Percentiles rank a stretch among this genome's conserved stretches.
phyloP scores from a whole-genome alignment of 2,329 filamentous ascomycete species.

The Biscogniauxia marginata region DNA sequence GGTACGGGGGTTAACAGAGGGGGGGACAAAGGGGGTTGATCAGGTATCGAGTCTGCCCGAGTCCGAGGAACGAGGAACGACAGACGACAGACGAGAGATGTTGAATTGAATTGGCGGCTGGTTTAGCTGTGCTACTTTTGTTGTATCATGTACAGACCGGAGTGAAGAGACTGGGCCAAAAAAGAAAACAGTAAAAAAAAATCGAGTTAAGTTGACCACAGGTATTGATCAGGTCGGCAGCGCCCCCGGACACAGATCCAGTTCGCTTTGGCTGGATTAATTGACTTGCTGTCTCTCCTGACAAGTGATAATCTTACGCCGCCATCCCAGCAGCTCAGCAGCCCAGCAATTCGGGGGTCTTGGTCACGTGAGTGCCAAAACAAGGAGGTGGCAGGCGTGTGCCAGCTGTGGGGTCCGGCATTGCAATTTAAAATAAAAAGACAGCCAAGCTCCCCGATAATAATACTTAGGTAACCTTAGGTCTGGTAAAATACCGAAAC shows the following conservation, averaged over 20 bases:
- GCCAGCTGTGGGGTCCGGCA: not conserved
- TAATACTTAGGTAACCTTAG: no score
- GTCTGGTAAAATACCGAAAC: no score
- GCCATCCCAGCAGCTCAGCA: no score
- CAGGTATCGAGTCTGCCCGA: slow-evolving; percentile 7
- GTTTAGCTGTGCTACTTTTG: not conserved
- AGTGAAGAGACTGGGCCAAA: not conserved
- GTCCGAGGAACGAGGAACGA: slow-evolving; percentile 16
- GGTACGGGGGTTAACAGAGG: slow-evolving; percentile 9
- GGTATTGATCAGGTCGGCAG: not conserved
- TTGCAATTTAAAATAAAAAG: not conserved
- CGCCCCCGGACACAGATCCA: not conserved
- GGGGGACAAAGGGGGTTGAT: slow-evolving; percentile 12
- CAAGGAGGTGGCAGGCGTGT: not conserved
- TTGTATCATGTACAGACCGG: not conserved
- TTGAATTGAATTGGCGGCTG: not conserved
- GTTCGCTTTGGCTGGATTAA: not conserved
- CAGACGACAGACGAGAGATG: not conserved
- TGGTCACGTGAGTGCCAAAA: not conserved
- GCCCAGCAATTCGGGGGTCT: not conserved
- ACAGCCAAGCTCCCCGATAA: not conserved
- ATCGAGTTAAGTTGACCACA: not conserved
- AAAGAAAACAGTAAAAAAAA: not conserved
- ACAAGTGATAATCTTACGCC: not conserved
- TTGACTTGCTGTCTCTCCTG: not conserved